Percentiles rank a stretch among this genome's conserved stretches.
Conservation (phyloP, 148 eudicot species). For the Drosera capensis region DNA sequence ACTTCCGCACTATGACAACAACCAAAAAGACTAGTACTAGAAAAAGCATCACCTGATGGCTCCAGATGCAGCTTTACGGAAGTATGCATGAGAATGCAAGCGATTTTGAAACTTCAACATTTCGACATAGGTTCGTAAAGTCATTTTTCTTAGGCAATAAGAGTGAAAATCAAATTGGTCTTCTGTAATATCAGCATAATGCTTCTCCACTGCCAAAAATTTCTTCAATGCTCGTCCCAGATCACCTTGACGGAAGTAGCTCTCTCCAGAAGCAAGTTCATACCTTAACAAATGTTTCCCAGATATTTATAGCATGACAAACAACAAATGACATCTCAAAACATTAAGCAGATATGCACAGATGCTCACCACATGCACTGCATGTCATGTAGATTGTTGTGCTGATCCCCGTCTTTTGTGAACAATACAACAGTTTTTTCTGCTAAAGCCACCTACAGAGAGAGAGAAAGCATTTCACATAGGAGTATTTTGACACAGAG, state of each 20-base stretch:
- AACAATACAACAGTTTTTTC: constrained; percentile 92
- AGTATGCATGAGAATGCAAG: constrained; percentile 83
- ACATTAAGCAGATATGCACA: constrained; percentile 3
- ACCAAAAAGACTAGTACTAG: not conserved
- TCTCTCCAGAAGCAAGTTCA: constrained; percentile 96
- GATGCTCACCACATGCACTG: constrained; percentile 96
- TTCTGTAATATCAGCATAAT: constrained; percentile 92
- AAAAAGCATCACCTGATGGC: constrained; percentile 54
- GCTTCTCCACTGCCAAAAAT: constrained; percentile 93
- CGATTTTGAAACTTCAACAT: constrained; percentile 96
- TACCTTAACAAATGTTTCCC: constrained; percentile 42
- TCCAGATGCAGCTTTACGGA: constrained; percentile 89
- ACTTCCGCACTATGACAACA: not conserved
- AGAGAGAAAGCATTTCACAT: constrained; percentile 4
- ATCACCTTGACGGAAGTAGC: constrained; percentile 92
- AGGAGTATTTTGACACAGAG: not conserved
- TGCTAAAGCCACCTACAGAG: constrained; percentile 70
- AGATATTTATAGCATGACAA: constrained; percentile 4
- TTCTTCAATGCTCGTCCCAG: constrained; percentile 90
- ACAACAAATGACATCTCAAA: not conserved
- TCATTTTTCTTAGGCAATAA: constrained; percentile 97
- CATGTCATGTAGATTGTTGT: constrained; percentile 89
- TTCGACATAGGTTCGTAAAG: constrained; percentile 76
- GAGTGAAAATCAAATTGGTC: constrained; percentile 99
- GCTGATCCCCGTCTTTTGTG: constrained; percentile 99